Evolutionary conservation across 176 grass and related monocot species (phyloP).

Genomic region (Lolium rigidum): DNA sequence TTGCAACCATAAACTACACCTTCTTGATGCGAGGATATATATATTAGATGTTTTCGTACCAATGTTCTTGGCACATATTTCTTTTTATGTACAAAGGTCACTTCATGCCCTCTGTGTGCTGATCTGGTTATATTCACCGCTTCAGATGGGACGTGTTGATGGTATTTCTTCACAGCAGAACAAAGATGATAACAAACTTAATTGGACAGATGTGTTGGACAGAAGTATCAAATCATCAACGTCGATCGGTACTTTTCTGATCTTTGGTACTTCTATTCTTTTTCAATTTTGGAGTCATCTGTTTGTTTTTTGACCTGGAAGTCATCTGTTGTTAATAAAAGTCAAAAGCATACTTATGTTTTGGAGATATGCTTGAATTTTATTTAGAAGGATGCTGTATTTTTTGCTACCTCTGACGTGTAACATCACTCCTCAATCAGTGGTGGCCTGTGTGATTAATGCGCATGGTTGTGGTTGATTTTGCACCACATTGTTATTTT

Average conservation of each 20-base stretch:
- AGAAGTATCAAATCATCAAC: slow-evolving; percentile 51
- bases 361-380: slow-evolving; percentile 10
- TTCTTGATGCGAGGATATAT: not conserved
- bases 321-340: slow-evolving; percentile 1
- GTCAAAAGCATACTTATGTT: slow-evolving; percentile 24
- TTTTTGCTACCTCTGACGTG: not conserved
- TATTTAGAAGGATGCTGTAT: slow-evolving; percentile 4
- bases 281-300: not conserved
- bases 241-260: slow-evolving; percentile 53
- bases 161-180: slow-evolving; percentile 76
- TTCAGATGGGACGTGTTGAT: slow-evolving; percentile 86
- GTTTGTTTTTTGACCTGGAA: not conserved
- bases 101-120: slow-evolving; percentile 21
- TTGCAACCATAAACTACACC: not conserved
- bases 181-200: slow-evolving; percentile 71
- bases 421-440: not conserved
- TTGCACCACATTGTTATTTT: not conserved
- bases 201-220: slow-evolving; percentile 80
- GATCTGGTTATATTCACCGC: slow-evolving; percentile 48
- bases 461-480: not conserved
- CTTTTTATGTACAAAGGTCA: slow-evolving; percentile 37
- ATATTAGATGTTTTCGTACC: slow-evolving; percentile 29
- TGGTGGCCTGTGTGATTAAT: not conserved
- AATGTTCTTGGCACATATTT: not conserved
- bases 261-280: not conserved